Evolutionary conservation across 768 basidiomycete species (phyloP).

Genomic region (Rickenella mellea): DNA sequence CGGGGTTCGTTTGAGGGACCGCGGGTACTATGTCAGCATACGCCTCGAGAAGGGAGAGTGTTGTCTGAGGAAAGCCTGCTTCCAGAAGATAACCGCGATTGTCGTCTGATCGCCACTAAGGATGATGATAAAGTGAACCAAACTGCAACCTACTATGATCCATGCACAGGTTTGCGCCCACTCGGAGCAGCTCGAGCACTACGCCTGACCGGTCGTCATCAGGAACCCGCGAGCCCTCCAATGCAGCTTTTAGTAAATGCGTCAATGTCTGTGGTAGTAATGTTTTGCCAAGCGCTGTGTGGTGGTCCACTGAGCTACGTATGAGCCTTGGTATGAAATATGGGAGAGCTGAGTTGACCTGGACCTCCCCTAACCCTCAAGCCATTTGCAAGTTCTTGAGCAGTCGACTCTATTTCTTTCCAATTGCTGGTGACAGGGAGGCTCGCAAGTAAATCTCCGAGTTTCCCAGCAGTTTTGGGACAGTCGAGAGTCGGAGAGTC

Average conservation of each 20-base stretch:
- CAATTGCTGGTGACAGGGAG: constrained; percentile 31
- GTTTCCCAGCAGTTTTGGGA: constrained; percentile 7
- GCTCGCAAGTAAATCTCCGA: constrained; percentile 23
- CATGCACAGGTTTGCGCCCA: constrained; percentile 77
- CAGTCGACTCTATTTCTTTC: constrained; percentile 40
- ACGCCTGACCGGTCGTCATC: constrained; percentile 35
- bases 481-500: not conserved
- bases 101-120: constrained; percentile 39
- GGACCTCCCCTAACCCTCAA: constrained; percentile 46
- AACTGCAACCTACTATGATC: constrained; percentile 53
- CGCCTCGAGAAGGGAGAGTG: constrained; percentile 59
- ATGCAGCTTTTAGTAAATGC: constrained; percentile 46
- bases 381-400: constrained; percentile 51
- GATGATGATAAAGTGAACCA: not conserved
- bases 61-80: constrained; percentile 56
- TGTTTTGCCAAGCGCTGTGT: constrained; percentile 57
- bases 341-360: constrained; percentile 25
- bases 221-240: constrained; percentile 39
- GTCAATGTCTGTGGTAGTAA: constrained; percentile 56
- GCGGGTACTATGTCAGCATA: constrained; percentile 41
- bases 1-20: constrained; percentile 24
- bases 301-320: constrained; percentile 51
- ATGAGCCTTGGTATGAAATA: not conserved
- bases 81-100: constrained; percentile 68
- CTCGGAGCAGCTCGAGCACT: constrained; percentile 62